Base-by-base conservation (phyloP, 345 rosid species). In the Reutealis trisperma region DNA sequence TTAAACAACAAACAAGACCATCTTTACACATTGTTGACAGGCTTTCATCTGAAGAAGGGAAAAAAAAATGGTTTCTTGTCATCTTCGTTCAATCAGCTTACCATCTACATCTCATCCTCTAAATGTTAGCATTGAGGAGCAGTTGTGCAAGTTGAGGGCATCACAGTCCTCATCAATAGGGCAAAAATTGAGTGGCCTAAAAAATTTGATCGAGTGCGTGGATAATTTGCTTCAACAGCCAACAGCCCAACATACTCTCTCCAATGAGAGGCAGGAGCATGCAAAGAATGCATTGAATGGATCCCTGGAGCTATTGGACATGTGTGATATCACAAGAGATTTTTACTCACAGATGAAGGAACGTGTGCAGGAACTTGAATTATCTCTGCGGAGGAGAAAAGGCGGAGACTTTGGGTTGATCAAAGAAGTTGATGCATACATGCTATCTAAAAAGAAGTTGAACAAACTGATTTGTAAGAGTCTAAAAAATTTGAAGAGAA, bases 41-140 rank as follows among this genome's bases (percentile, higher is more conserved):
- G 27, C 30, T 58, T 59, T 55, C 18, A 5, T 47, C 2, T 3
- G 4, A 4, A 16, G 13, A 9, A 52, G 13, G 25, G 8, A 27
- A 25, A 44, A 15, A 15, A n/a, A 60, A 60, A 73, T 60, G 76
- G 76, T 59, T 24, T 22, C 44, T 16, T 44, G 65, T 10, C 67
- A 73, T 25, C 22, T 61, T 45, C 90, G 87, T 49, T 87, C 87
- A 12, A 71, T 71, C 76, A 85, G 88, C 79, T 87, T 83, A 80
- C 74, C 85, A 3, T 68, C 83, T 21, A 74, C 55, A 25, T 47
- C 72, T 69, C 83, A 85, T 78, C 90, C 87, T 71, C 73, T 82
- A 13, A 63, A 74, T 67, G 63, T 21, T 64, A 49, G 75, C 71
- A 73, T 87, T 42, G 81, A 80, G 65, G 73, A 78, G 62, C 81